Base-by-base conservation (phyloP, 2,329 filamentous ascomycete genomes). In the Biscogniauxia marginata region DNA sequence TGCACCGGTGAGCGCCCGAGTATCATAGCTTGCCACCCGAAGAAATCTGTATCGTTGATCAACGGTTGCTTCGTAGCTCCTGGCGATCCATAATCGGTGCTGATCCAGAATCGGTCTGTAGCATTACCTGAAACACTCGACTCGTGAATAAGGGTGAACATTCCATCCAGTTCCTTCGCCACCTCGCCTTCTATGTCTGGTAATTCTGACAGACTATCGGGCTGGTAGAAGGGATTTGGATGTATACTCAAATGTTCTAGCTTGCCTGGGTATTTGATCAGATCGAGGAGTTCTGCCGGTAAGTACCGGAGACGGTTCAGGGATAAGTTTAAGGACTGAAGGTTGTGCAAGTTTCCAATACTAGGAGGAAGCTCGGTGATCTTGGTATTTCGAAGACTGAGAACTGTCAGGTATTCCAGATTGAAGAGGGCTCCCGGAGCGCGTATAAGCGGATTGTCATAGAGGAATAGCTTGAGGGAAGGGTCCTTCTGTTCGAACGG, bases 381-480 rank as follows among this genome's bases (percentile, higher is more conserved):
- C 21, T 77, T 70, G 64, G 90, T 90, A 57, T 79, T 82, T 34
- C 88, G 83, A 16, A 91, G 75, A 63, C 82, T 89, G 11, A 91
- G 78, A 16, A 86, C 81, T 0, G 83, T 86, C 24, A 91, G 74
- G 63, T 84, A 75, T 20, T 84, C 74, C 2, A 91, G 73, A 48
- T 82, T 78, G 64, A 89, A 88, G 2, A 91, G 70, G 49, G 83
- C 80, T 2, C 77, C 74, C 0, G 88, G 88, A 1, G 89, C 73
- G 13, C 73, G 73, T 2, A 69, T 71, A 3, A 91, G 76, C 0
- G 70, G 67, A 65, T 91, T 91, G 52, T 76, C 77, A 11, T 80
- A 79, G 13, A 91, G 73, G 56, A 83, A 87, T 1, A 91, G 70
- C 63, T 85, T 79, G 48, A 91, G 73, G 50, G 78, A 73, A 0